Evolutionary conservation across 148 eudicot species (phyloP).

Genomic region (Nepenthes gracilis): DNA sequence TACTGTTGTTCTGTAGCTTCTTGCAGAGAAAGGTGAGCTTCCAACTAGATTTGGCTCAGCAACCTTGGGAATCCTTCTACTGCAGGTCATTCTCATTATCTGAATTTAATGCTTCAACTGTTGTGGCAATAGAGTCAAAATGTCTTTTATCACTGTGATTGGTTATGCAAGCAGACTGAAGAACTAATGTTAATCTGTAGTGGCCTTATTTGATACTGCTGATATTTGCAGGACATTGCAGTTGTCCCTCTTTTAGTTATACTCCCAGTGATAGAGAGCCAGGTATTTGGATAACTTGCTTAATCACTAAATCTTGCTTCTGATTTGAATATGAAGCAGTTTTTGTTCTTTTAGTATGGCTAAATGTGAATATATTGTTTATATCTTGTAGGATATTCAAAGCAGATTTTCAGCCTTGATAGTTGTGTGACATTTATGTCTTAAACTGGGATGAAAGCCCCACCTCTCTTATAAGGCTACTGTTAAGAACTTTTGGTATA

Average conservation of each 20-base stretch:
- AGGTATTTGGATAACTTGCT: constrained; percentile 31
- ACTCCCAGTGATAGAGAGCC: constrained; percentile 94
- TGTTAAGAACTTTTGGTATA: too few species aligned
- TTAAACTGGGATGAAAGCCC: too few species aligned
- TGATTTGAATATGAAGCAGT: not conserved
- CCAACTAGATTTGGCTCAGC: constrained; percentile 96
- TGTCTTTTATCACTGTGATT: constrained; percentile 1
- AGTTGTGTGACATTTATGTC: not conserved
- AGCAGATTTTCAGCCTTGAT: too few species aligned
- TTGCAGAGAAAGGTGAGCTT: constrained; percentile 98
- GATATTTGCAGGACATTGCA: constrained; percentile 86
- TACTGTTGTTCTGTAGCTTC: constrained; percentile 53
- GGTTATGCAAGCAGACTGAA: constrained; percentile 3
- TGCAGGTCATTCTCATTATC: constrained; percentile 45
- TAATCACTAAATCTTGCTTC: constrained; percentile 1
- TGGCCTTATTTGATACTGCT: constrained; percentile 9
- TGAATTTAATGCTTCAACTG: constrained; percentile 3
- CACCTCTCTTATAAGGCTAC: too few species aligned
- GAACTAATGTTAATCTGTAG: not conserved
- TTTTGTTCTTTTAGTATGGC: too few species aligned
- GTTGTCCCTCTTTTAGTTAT: constrained; percentile 98
- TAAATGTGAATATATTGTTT: too few species aligned
- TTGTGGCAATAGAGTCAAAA: constrained; percentile 2
- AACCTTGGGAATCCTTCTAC: constrained; percentile 86
- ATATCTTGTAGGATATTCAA: too few species aligned